phyloP scores from a whole-genome alignment of 2,329 filamentous ascomycete genomes.

The Dothistroma pini region DNA sequence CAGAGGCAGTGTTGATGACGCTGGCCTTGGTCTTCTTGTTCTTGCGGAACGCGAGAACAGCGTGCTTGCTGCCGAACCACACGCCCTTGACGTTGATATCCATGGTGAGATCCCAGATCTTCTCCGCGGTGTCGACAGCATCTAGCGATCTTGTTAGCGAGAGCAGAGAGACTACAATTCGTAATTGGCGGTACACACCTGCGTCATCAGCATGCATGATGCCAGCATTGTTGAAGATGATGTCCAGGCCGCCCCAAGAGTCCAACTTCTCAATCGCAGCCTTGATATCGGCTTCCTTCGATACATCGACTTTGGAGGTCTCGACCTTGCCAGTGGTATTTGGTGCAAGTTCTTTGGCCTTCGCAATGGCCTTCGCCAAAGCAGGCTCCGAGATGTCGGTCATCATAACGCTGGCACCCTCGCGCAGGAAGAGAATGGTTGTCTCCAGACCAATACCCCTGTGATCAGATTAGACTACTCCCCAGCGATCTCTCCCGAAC shows the following conservation, averaged over 20 bases:
- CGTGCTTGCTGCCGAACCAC: slow-evolving; percentile 95
- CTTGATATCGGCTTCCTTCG: slow-evolving; percentile 75
- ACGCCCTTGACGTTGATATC: slow-evolving; percentile 97
- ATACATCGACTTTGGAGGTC: slow-evolving; percentile 70
- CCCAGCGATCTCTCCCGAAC: neutral
- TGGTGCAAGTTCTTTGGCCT: slow-evolving; percentile 66
- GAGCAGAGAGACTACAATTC: neutral
- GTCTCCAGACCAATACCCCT: slow-evolving; percentile 94
- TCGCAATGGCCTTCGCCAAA: slow-evolving; percentile 70
- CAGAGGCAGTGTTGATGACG: slow-evolving; percentile 89
- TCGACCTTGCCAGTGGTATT: slow-evolving; percentile 57
- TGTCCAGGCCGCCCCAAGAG: slow-evolving; percentile 79
- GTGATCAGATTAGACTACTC: slow-evolving; percentile 4
- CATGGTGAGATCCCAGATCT: slow-evolving; percentile 91
- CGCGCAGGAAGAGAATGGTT: slow-evolving; percentile 79
- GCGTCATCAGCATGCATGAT: slow-evolving; percentile 81
- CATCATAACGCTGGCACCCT: slow-evolving; percentile 83
- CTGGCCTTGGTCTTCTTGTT: slow-evolving; percentile 74
- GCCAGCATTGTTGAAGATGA: slow-evolving; percentile 97
- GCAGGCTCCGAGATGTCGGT: slow-evolving; percentile 77
- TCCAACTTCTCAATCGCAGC: slow-evolving; percentile 72
- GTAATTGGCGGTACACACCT: slow-evolving; percentile 23
- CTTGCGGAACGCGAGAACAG: slow-evolving; percentile 73
- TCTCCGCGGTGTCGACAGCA: slow-evolving; percentile 79
- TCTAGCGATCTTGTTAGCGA: slow-evolving; percentile 23